phyloP scores from a whole-genome alignment of 2,329 filamentous ascomycete species.

The Paraphoma chrysanthemicola region DNA sequence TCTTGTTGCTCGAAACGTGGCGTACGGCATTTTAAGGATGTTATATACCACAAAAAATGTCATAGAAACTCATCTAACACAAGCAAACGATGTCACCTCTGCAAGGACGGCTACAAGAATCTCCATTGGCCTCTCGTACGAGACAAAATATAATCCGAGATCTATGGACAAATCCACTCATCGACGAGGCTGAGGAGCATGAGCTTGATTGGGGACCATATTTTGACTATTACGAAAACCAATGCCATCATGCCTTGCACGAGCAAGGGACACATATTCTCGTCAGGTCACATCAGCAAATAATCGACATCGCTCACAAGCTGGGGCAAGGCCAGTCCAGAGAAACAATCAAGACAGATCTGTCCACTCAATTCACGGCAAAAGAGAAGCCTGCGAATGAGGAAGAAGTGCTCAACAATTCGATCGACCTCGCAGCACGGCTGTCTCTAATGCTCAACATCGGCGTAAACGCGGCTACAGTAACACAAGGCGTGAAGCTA shows the following conservation, averaged over 20 bases:
- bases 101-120: background rate
- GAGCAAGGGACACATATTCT: constrained; percentile 4
- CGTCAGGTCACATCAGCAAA: constrained; percentile 1
- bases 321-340: background rate
- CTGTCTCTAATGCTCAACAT: background rate
- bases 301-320: constrained; percentile 1
- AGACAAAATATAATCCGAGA: background rate
- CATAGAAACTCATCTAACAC: background rate
- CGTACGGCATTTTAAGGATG: no score
- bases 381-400: background rate
- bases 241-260: constrained; percentile 7
- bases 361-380: background rate
- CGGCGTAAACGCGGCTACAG: background rate
- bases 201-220: constrained; percentile 1
- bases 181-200: background rate
- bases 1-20: no score
- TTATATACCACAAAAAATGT: no score
- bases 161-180: background rate
- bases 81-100: background rate
- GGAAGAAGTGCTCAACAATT: constrained; percentile 3
- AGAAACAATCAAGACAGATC: background rate
- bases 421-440: constrained; percentile 1
- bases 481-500: background rate
- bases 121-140: background rate
- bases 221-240: constrained; percentile 4